Percentiles rank a stretch among this genome's conserved stretches.
These are phyloP conservation scores for Eruca vesicaria DNA, from an alignment of 441 rosid genomes.

Conservation along the genomic window DNA sequence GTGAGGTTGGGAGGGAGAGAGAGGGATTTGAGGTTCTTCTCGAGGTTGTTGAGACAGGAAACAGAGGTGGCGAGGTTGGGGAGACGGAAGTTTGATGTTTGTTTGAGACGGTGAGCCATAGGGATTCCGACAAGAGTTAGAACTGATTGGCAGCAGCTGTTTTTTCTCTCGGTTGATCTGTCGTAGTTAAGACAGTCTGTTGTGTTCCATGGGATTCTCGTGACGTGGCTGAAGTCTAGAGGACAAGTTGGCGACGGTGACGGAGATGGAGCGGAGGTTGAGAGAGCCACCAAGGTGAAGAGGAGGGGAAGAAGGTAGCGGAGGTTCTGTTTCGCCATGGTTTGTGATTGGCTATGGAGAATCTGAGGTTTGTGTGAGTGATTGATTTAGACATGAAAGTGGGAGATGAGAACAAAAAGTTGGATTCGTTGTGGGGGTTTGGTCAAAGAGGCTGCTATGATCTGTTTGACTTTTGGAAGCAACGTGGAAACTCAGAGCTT, in stretches of 20 bases:
- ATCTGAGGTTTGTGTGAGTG: not conserved
- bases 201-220: slow-evolving; percentile 70
- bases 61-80: slow-evolving; percentile 52
- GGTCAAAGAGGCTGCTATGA: slow-evolving; percentile 34
- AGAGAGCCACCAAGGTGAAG: not conserved
- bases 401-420: slow-evolving; percentile 19
- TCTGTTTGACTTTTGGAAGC: slow-evolving; percentile 20
- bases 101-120: slow-evolving; percentile 57
- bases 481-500: slow-evolving; percentile 15
- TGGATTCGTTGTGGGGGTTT: slow-evolving; percentile 2
- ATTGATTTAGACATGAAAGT: slow-evolving; percentile 13
- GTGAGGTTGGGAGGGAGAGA: slow-evolving; percentile 49
- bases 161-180: slow-evolving; percentile 12
- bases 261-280: slow-evolving; percentile 19
- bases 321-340: slow-evolving; percentile 17
- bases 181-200: slow-evolving; percentile 42
- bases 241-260: slow-evolving; percentile 45
- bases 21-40: slow-evolving; percentile 51
- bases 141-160: slow-evolving; percentile 55
- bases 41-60: slow-evolving; percentile 63
- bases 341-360: too few relatives aligned
- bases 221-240: slow-evolving; percentile 60
- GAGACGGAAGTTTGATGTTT: slow-evolving; percentile 65
- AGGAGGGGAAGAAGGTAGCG: not conserved
- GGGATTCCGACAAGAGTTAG: slow-evolving; percentile 62